Conservation (phyloP, 2,329 filamentous ascomycete species). For the Fusarium humuli region DNA sequence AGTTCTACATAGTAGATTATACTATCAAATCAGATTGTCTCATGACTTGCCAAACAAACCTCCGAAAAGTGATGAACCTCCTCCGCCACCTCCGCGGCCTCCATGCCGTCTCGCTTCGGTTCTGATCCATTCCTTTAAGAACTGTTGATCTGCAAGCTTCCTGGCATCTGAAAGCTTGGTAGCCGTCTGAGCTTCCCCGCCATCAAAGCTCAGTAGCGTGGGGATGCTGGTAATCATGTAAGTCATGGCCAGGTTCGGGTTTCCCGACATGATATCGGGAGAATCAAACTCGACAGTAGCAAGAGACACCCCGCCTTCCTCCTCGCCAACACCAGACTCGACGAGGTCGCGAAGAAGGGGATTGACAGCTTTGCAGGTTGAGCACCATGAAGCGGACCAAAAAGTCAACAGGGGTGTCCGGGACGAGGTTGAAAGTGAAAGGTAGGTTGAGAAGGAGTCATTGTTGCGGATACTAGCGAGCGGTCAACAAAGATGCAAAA, state of each 20-base stretch:
- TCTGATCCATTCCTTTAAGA: conserved; percentile 66
- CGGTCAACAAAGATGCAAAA: conserved; percentile 18
- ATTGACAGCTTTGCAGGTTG: conserved; percentile 62
- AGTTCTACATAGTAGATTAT: conserved; percentile 1
- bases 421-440: conserved; percentile 65
- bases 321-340: conserved; percentile 64
- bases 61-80: conserved; percentile 51
- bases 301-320: conserved; percentile 66
- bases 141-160: conserved; percentile 61
- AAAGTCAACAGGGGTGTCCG: conserved; percentile 68
- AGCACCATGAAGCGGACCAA: conserved; percentile 70
- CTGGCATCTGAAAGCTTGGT: conserved; percentile 64
- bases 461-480: conserved; percentile 63
- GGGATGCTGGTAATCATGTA: conserved; percentile 71
- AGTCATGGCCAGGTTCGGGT: conserved; percentile 58
- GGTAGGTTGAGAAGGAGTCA: conserved; percentile 66
- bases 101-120: conserved; percentile 62
- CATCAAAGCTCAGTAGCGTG: conserved; percentile 68
- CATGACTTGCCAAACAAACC: conserved; percentile 56
- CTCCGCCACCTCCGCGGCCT: conserved; percentile 57
- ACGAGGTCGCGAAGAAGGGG: conserved; percentile 64
- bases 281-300: conserved; percentile 68
- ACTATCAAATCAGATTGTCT: neutral
- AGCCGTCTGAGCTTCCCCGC: conserved; percentile 62
- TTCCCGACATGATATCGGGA: conserved; percentile 64